Base-by-base conservation (phyloP, 1,284 basidiomycete species). In the Rhodotorula sp. region DNA sequence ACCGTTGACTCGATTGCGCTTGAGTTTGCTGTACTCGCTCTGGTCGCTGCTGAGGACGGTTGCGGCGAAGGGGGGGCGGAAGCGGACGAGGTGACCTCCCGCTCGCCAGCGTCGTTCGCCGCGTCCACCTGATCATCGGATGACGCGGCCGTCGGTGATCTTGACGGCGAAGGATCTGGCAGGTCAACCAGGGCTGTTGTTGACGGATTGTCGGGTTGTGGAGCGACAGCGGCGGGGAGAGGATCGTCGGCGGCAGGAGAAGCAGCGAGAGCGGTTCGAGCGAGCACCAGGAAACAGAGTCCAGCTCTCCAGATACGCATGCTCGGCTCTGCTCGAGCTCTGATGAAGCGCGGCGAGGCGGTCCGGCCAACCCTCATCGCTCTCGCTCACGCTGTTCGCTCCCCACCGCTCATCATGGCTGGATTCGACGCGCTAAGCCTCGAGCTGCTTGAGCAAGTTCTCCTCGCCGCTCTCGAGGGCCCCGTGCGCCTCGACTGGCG, bases 401-500 rank as follows among this genome's bases (percentile, higher is more conserved):
- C 48, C 21, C 15, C 15, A 17, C 36, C 37, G 27, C 37, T 53
- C 19, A 8, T 0, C 21, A 60, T 54, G 64, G 25, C 29, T 15
- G 10, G 4, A 2, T 62, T 60, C 15, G 54, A 21, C 12, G 22
- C 21, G 5, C 57, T 69, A 22, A 48, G 56, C 27, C 39, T 39
- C 21, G 69, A 70, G 56, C 55, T 70, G 7, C 32, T 70, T 34
- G 64, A 66, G 22, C 22, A 21, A 6, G 44, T 66, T 51, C 25
- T 70, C 36, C 12, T 10, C 6, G 21, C n/a, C 19, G 21, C 54
- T 10, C 69, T 66, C 32, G 60, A 66, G 25, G 60, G 64, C 1
- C 34, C 60, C 4, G 10, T 51, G 7, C 44, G n/a, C 44, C 44
- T 46, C 60, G 61, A 55, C 51, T 15, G 32, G 19, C 10, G 32